phyloP scores from a whole-genome alignment of 371 early-diverging fungal genomes.

The Mycotypha africana region DNA sequence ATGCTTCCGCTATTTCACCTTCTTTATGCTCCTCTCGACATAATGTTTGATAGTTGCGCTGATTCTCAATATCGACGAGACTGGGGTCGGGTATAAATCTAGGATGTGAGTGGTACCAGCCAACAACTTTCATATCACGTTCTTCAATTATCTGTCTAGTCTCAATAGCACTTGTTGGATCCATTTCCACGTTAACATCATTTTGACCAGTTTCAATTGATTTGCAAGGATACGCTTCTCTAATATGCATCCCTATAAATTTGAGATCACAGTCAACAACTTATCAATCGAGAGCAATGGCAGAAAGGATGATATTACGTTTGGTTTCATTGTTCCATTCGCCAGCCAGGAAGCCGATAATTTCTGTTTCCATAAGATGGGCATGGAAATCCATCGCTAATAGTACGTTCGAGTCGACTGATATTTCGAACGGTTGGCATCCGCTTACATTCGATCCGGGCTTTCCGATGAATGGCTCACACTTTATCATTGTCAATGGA shows the following conservation, averaged over 20 bases:
- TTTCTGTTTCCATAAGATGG: conserved; percentile 79
- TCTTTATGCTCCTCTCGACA: conserved; percentile 47
- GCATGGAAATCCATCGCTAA: conserved; percentile 87
- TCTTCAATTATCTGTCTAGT: conserved; percentile 70
- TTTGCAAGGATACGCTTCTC: conserved; percentile 68
- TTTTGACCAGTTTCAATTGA: conserved; percentile 67
- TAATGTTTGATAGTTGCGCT: conserved; percentile 72
- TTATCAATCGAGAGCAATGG: background rate
- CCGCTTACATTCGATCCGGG: conserved; percentile 64
- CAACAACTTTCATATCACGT: conserved; percentile 71
- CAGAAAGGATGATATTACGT: conserved; percentile 24
- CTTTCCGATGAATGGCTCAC: conserved; percentile 67
- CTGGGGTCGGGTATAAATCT: conserved; percentile 74
- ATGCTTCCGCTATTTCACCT: background rate
- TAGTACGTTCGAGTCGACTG: conserved; percentile 70
- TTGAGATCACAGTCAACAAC: too few relatives aligned
- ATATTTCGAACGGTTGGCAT: conserved; percentile 73
- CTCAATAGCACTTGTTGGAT: conserved; percentile 74
- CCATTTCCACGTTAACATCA: conserved; percentile 87
- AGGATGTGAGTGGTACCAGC: conserved; percentile 90
- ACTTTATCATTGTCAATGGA: conserved; percentile 79
- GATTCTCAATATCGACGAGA: conserved; percentile 76
- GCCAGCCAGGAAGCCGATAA: conserved; percentile 85
- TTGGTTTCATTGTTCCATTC: conserved; percentile 56
- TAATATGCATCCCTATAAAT: conserved; percentile 49